Conservation (phyloP, 1,139 yeast genomes). For the Chernovozyma aurita region DNA sequence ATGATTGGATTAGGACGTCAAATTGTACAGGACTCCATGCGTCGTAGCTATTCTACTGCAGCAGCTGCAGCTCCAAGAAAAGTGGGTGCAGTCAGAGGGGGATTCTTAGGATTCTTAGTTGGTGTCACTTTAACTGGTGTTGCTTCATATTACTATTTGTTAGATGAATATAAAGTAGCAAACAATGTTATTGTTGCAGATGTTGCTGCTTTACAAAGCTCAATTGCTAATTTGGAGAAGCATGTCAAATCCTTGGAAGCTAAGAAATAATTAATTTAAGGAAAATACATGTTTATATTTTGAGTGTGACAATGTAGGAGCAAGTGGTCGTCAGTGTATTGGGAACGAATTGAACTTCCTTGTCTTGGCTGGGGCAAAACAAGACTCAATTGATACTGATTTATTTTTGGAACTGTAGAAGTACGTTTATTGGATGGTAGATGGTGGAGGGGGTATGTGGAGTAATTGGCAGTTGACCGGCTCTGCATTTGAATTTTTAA, state of each 20-base stretch:
- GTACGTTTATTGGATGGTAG: no score
- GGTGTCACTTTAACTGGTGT: slow-evolving; percentile 75
- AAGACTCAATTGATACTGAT: no score
- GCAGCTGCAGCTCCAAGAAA: slow-evolving; percentile 24
- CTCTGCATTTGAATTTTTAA: no score
- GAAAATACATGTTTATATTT: not conserved
- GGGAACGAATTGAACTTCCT: no score
- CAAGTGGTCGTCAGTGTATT: no score
- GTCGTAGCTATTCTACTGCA: slow-evolving; percentile 34
- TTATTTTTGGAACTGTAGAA: no score
- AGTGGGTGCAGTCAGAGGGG: slow-evolving; percentile 64
- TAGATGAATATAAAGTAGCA: slow-evolving; percentile 73
- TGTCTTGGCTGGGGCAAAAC: no score
- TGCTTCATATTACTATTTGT: slow-evolving; percentile 70
- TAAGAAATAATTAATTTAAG: slow-evolving; percentile 18
- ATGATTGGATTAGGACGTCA: slow-evolving; percentile 19
- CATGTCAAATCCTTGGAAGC: slow-evolving; percentile 56
- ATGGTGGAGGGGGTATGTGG: no score
- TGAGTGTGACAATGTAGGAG: no score
- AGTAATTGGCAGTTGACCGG: no score
- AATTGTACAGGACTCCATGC: slow-evolving; percentile 13
- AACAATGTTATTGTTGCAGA: slow-evolving; percentile 72
- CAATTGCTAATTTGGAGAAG: slow-evolving; percentile 64
- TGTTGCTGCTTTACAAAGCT: slow-evolving; percentile 63
- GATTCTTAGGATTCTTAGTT: slow-evolving; percentile 67